Conservation (phyloP, 225 moss, liverwort and hornwort species). For the Pseudoscleropodium purum region DNA sequence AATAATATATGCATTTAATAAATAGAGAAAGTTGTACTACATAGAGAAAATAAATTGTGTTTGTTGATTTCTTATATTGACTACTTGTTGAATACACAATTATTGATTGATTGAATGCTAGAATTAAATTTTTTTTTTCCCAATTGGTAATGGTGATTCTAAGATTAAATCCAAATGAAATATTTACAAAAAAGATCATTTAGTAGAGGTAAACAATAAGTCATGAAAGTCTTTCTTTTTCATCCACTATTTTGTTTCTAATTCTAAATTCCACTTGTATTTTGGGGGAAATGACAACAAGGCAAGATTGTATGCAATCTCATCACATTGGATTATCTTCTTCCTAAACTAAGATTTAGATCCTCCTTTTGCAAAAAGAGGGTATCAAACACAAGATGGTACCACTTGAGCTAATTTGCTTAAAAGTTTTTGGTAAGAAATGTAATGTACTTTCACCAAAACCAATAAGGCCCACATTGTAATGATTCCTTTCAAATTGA, state of each 20-base stretch:
- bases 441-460: not conserved
- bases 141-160: too few relatives aligned
- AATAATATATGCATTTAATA: not conserved
- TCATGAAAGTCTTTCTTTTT: not conserved
- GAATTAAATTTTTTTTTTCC: not conserved
- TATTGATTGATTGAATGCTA: not conserved
- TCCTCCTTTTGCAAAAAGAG: not conserved
- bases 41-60: not conserved
- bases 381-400: not conserved
- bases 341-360: not conserved
- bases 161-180: not conserved
- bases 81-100: not conserved
- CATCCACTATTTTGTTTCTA: not conserved
- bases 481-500: not conserved
- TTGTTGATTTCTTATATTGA: not conserved
- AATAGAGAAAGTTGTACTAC: not conserved
- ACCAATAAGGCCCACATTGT: too few relatives aligned
- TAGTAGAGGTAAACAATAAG: fast-evolving
- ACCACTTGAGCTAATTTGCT: not conserved
- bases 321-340: not conserved
- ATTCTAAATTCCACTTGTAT: not conserved
- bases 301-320: not conserved
- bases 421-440: not conserved
- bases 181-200: not conserved
- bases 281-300: not conserved